Evolutionary conservation across 176 grass and related monocot species (phyloP).

Genomic region (Oryza nivara): DNA sequence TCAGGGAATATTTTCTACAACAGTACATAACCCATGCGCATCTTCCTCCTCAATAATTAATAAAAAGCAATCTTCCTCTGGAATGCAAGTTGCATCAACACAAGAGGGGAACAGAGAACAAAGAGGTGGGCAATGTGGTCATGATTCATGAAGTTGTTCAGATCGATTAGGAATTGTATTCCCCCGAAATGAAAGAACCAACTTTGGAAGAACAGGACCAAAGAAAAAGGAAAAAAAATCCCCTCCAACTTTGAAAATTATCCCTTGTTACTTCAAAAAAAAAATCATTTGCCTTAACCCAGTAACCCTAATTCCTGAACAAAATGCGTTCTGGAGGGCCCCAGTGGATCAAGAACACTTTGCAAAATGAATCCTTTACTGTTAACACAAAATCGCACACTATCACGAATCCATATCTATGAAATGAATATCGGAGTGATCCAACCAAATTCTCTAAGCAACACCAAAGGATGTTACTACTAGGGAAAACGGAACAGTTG

Average conservation of each 20-base stretch:
- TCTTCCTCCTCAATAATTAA: background rate
- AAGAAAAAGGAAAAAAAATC: background rate
- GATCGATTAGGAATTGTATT: background rate
- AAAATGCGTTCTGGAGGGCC: background rate
- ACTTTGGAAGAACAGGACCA: background rate
- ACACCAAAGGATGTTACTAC: background rate
- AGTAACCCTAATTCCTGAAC: background rate
- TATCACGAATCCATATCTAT: background rate
- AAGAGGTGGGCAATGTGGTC: background rate
- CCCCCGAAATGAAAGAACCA: background rate
- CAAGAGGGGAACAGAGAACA: background rate
- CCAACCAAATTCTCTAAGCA: background rate
- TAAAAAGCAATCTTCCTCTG: background rate
- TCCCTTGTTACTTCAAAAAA: too few relatives aligned
- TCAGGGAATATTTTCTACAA: background rate
- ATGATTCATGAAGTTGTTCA: background rate
- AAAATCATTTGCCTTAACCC: background rate
- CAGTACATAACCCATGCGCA: background rate
- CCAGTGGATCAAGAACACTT: conserved; percentile 22
- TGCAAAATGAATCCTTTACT: background rate
- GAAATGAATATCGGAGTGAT: background rate
- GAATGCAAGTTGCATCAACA: background rate
- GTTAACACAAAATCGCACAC: background rate
- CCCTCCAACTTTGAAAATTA: background rate
- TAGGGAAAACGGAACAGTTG: background rate